Evolutionary conservation across 176 grass and related monocot genomes (phyloP), one percentile per base, ranked within the genome.

Genomic region (Urochloa ruziziensis): DNA sequence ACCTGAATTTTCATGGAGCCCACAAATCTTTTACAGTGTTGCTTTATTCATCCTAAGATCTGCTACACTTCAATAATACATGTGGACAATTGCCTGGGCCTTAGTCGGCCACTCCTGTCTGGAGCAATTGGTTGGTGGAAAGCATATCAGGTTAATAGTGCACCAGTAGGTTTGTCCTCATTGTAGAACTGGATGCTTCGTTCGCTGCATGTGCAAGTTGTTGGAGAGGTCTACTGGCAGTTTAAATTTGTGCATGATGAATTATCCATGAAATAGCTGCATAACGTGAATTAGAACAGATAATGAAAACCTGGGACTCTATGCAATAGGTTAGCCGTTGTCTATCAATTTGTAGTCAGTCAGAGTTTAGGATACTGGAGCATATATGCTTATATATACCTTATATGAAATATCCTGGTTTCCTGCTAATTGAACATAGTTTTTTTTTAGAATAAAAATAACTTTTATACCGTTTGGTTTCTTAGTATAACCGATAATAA

Each of bases 21-120:
- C 82, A 70, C 87, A 85, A 49, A 85, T 85, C 62, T 81, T 89
- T 81, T 75, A 18, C 21, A 51, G 14, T 67, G 73, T 65, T 74
- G 48, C 83, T 85, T 78, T 86, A 65, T 67, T 47, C 15, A 48
- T 47, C 37, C 51, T 57, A 75, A 75, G 48, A 81, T 75, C 49
- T 75, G 37, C 37, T 75, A 48, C 48, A 17, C 49, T 75, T 81
- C 28, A 67, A 48, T 57, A 67, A 28, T 68, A 75, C 60, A 82
- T 17, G 47, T 67, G 75, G 73, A 73, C 47, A 83, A 67, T 78
- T 29, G 49, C 48, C 61, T 82, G 62, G 78, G 30, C 62, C 85
- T 63, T 81, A 47, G 47, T 56, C 36, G 24, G 28, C 52, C 21
- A 61, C 74, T 49, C 51, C 23, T 85, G 74, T 61, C 74, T 75